phyloP scores from a whole-genome alignment of 306 rosid genomes.

The Ammopiptanthus mongolicus region DNA sequence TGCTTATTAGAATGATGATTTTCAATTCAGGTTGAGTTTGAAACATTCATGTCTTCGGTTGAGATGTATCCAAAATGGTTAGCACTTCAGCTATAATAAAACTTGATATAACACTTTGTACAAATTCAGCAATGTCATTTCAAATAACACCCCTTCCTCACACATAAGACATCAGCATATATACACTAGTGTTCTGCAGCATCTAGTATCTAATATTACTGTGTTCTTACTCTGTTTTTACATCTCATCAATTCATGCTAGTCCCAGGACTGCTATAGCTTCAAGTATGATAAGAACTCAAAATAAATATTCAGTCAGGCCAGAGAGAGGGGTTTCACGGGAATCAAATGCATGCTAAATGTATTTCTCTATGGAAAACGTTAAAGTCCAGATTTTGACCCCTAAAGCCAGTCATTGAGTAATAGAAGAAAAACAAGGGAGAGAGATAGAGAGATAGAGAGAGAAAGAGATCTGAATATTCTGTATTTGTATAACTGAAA shows the following conservation, averaged over 20 bases:
- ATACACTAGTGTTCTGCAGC: not conserved
- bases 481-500: no score
- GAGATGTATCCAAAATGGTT: constrained; percentile 9
- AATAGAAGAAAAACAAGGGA: no score
- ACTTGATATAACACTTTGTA: not conserved
- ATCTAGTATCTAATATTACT: not conserved
- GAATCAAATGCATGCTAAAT: not conserved
- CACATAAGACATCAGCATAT: not conserved
- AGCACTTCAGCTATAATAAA: not conserved
- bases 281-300: not conserved
- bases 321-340: not conserved
- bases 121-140: not conserved
- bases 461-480: no score
- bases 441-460: no score
- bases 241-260: not conserved
- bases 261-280: not conserved
- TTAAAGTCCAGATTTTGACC: not conserved
- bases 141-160: not conserved
- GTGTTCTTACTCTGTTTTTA: not conserved
- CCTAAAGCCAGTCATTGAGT: not conserved
- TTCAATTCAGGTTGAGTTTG: not conserved
- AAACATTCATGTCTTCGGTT: not conserved
- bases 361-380: not conserved
- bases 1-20: constrained; percentile 3
- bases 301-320: not conserved